phyloP scores from a whole-genome alignment of 2,329 filamentous ascomycete genomes.

The Microsporum canis region DNA sequence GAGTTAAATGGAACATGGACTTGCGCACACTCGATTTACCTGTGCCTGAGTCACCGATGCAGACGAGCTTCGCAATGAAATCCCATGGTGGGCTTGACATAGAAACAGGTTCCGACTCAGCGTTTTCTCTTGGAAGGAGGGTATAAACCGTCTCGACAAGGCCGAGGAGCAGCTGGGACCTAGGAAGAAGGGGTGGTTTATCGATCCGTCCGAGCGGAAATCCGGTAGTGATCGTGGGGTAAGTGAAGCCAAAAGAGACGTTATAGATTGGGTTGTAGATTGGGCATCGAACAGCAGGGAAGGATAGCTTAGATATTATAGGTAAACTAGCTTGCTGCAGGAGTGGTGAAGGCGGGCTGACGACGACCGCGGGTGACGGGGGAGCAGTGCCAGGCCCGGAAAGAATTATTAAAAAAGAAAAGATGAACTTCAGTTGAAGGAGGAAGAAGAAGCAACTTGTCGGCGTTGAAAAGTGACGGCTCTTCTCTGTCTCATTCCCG shows the following conservation, averaged over 20 bases:
- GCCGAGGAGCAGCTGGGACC: neutral
- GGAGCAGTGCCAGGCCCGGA: neutral
- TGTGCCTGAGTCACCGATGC: constrained; percentile 90
- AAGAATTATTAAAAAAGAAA: neutral
- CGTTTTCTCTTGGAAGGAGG: constrained; percentile 4
- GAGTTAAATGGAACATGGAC: neutral
- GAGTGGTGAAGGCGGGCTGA: neutral
- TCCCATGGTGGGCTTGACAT: constrained; percentile 69
- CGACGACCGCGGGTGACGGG: neutral
- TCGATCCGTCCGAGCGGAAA: neutral
- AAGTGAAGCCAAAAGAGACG: constrained; percentile 5
- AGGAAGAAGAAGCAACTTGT: neutral
- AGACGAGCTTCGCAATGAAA: constrained; percentile 97
- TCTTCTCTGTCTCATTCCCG: neutral
- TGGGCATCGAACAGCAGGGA: neutral
- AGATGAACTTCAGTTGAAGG: neutral
- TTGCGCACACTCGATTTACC: constrained; percentile 66
- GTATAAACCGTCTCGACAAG: neutral
- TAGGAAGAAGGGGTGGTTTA: neutral
- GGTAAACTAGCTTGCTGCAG: neutral
- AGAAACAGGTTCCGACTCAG: constrained; percentile 18
- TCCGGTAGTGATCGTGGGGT: constrained; percentile 9
- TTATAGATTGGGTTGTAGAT: neutral
- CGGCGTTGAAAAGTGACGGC: neutral
- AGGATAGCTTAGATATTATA: neutral